Conservation (phyloP, 1,284 basidiomycete genomes). For the Thecaphora thlaspeos region DNA sequence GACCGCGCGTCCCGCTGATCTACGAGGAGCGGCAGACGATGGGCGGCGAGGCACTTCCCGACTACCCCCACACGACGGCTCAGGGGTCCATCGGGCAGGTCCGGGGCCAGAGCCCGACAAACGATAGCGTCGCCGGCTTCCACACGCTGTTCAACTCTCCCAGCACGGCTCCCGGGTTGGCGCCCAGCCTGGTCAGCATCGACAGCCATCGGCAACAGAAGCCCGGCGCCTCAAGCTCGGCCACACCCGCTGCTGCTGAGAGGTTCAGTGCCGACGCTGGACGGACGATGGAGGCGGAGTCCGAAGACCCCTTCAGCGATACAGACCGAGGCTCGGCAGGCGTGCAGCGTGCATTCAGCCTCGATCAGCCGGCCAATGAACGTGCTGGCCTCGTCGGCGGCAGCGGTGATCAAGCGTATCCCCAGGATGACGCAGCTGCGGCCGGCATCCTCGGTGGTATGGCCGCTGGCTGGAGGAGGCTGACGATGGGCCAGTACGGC, state of each 20-base stretch:
- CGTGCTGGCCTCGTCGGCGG: not conserved
- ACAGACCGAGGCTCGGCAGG: slow-evolving; percentile 1
- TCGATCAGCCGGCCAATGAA: not conserved
- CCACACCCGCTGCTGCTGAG: too few species aligned
- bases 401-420: not conserved
- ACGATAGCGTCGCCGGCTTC: slow-evolving; percentile 8
- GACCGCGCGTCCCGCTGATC: slow-evolving; percentile 5
- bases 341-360: too few species aligned
- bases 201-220: not conserved
- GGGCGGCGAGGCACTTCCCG: slow-evolving; percentile 13
- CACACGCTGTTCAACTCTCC: slow-evolving; percentile 21
- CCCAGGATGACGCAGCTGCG: slow-evolving; percentile 7
- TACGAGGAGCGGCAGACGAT: slow-evolving; percentile 14
- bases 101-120: slow-evolving; percentile 5
- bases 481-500: slow-evolving; percentile 38
- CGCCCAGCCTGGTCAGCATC: not conserved
- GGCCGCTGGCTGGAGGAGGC: slow-evolving; percentile 34
- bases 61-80: slow-evolving; percentile 10
- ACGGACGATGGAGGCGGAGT: slow-evolving; percentile 5
- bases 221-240: too few species aligned
- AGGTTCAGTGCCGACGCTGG: not conserved
- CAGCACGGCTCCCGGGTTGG: slow-evolving; percentile 6
- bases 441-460: slow-evolving; percentile 35
- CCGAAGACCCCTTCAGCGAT: slow-evolving; percentile 4
- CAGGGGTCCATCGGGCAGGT: not conserved